Conservation (phyloP, 805 yeast genomes). For the Candida anglica region DNA sequence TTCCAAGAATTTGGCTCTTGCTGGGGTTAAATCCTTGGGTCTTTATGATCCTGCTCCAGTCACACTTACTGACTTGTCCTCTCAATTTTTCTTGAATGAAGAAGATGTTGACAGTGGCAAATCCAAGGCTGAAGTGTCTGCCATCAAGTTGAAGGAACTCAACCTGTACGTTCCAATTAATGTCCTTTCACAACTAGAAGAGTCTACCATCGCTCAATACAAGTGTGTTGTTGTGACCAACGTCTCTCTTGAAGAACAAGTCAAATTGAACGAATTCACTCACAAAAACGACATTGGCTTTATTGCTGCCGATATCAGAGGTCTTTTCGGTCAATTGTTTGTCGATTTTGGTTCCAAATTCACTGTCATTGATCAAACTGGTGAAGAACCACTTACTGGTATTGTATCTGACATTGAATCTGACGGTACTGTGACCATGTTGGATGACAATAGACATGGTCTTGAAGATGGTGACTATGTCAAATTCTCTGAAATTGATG, state of each 20-base stretch:
- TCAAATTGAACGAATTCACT: conserved; percentile 69
- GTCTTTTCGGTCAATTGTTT: conserved; percentile 83
- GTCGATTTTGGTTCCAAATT: conserved; percentile 87
- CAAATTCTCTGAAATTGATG: conserved; percentile 81
- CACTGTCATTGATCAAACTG: conserved; percentile 78
- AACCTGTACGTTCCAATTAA: conserved; percentile 88
- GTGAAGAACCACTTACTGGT: conserved; percentile 89
- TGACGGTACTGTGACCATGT: conserved; percentile 88
- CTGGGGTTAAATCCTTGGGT: conserved; percentile 91
- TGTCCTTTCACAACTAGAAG: conserved; percentile 53
- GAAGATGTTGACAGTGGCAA: conserved; percentile 62
- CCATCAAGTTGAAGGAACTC: conserved; percentile 68
- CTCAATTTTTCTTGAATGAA: conserved; percentile 80
- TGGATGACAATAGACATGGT: conserved; percentile 91
- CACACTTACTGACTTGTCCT: conserved; percentile 66
- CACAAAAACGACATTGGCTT: conserved; percentile 73
- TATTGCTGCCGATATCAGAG: conserved; percentile 78
- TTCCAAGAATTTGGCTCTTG: conserved; percentile 93
- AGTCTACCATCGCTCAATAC: conserved; percentile 50
- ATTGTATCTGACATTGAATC: conserved; percentile 84
- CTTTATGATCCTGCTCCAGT: conserved; percentile 78
- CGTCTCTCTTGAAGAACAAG: conserved; percentile 64
- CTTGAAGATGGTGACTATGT: conserved; percentile 90
- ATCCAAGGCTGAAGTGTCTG: conserved; percentile 71
- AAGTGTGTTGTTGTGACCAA: conserved; percentile 88